Evolutionary conservation across 1,284 basidiomycete species (phyloP), one percentile per base, ranked within the genome.

Genomic region (Ceratobasidium sp.): DNA sequence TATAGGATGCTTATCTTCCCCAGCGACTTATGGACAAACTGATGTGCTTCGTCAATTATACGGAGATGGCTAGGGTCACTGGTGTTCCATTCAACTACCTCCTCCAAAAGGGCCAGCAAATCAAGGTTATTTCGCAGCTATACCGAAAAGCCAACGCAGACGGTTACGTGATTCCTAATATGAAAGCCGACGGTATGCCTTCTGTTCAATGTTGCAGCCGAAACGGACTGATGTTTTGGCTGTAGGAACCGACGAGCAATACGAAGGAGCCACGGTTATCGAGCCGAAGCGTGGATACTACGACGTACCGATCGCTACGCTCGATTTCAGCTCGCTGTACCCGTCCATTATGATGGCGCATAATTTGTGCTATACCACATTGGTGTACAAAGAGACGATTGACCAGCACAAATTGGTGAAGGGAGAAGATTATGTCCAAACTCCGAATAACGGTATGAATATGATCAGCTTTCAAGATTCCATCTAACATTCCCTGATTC

Each of bases 261-360:
- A 98, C 80, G 96, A 98, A 84, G 96, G 96, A 78, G 97, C 97
- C 1, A 99, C 95, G 14, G 96, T 98, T 80, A 98, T 98, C 78
- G 97, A 99, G 79, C 96, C 96, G 0, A 91, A 88, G 81, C 95
- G 92, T 80, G 96, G 97, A 0, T 99, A 93, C 82, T 99, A 98
- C 81, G 95, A 97, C 80, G 89, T 91, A 0, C 96, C 96, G 0
- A 98, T 99, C 79, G 95, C 97, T 5, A 98, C 96, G 0, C 88
- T 99, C 53, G 96, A 99, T 88, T 99, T 99, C 84, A 96, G 94
- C 74, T 98, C 96, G 0, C 87, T 99, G 78, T 99, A 99, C 82
- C 96, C 96, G 0, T 98, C 97, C 0, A 98, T 99, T 84, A 99
- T 99, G 96, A 98, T 98, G 96, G 97, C 96, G 0, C 97, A 99